Conservation (phyloP, 805 yeast species). For the Candida methanosorbosa region DNA sequence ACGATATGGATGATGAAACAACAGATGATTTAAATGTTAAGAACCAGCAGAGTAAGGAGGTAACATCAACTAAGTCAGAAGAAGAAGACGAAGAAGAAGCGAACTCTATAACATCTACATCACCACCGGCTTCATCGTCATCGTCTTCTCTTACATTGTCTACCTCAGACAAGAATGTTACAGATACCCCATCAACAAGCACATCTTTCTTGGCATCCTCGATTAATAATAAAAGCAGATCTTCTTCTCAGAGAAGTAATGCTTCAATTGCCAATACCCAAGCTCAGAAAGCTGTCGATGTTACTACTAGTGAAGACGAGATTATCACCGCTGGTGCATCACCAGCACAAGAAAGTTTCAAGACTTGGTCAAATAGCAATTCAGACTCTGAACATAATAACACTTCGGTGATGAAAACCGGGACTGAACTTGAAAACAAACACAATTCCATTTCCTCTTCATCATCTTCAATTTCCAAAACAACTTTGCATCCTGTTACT, state of each 20-base stretch:
- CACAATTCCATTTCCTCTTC: no score
- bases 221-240: no score
- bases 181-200: conserved; percentile 2
- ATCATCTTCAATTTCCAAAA: no score
- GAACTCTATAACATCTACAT: neutral
- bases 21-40: neutral
- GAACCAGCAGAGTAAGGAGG: neutral
- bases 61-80: neutral
- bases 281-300: neutral
- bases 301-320: neutral
- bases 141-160: neutral
- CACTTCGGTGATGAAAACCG: neutral
- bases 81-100: neutral
- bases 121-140: neutral
- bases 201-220: neutral
- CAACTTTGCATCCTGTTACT: conserved; percentile 33
- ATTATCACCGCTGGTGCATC: neutral
- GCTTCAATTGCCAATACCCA: no score
- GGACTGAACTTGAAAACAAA: no score
- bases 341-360: neutral
- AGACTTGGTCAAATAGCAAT: neutral
- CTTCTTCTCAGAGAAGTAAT: neutral
- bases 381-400: neutral
- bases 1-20: neutral
- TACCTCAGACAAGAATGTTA: neutral